Base-by-base conservation (phyloP, 176 grass and related monocot species). In the Carex parvula region DNA sequence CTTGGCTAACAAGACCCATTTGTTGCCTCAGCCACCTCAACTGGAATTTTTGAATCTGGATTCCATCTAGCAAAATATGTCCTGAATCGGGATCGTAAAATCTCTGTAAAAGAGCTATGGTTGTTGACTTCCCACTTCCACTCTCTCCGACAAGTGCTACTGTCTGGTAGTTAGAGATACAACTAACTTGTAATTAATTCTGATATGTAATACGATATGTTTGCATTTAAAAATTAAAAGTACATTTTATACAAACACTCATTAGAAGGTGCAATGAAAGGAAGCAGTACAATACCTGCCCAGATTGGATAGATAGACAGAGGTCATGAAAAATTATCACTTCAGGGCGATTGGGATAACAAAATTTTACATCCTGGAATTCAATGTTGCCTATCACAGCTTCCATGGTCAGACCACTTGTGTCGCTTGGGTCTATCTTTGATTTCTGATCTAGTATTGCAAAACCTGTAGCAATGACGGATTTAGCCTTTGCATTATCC, bases 131-230 rank as follows among this genome's bases (percentile, higher is more conserved):
- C 5, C 93, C 90, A 80, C 93, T 92, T 13, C 93, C 93, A 0
- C 93, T 95, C 82, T 92, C 90, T 77, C 93, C 93, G 60, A 92
- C 93, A 20, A 92, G 90, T 52, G 93, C 93, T 8, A 91, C 60
- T 35, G 90, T 95, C 93, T 92, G 16, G 46, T 48, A 48, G 2
- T 48, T 48, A 48, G 46, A 48, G 46, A 48, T 48, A 7, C 8
- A 48, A 48, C 46, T 0, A 11, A 48, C 46, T 48, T 48, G 8
- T 48, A 48, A 48, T 48, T 10, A 48, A 48, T 48, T 48, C 46
- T 48, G 9, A 1, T 48, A 9, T 9, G 10, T 37, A 37, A 37
- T 37, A 37, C 35, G 5, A 5, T 39, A 39, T 39, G 37, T 39
- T 39, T 39, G 5, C 37, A 39, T 39, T 4, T 5, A 39, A 39